Conservation (phyloP, 1,284 basidiomycete species). For the Ceratobasidium sp. region DNA sequence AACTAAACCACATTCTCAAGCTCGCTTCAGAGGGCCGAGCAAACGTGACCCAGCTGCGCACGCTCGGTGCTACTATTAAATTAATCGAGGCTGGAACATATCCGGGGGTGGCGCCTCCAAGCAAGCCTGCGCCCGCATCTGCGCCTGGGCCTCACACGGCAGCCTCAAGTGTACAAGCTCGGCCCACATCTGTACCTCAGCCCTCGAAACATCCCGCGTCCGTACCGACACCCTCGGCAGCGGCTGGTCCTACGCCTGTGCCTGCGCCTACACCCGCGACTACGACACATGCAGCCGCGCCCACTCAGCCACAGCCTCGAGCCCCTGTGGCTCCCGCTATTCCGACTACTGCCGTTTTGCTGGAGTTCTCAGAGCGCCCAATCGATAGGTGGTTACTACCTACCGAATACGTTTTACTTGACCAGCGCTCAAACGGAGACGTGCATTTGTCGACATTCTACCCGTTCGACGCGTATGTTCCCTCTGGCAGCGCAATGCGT, state of each 20-base stretch:
- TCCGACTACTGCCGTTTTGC: slow-evolving; percentile 28
- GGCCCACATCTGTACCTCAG: neutral
- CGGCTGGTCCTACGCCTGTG: neutral
- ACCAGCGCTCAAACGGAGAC: slow-evolving; percentile 23
- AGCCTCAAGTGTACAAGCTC: neutral
- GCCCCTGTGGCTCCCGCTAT: neutral
- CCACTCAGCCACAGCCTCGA: neutral
- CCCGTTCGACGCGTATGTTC: slow-evolving; percentile 35
- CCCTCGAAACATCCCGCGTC: neutral
- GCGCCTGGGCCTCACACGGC: slow-evolving; percentile 4
- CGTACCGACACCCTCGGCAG: neutral
- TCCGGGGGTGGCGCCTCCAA: neutral
- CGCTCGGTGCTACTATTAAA: slow-evolving; percentile 26
- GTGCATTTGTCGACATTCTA: slow-evolving; percentile 30
- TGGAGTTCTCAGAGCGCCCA: slow-evolving; percentile 32
- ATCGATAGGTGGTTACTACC: slow-evolving; percentile 34
- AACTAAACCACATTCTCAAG: slow-evolving; percentile 16
- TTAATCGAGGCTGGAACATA: slow-evolving; percentile 35
- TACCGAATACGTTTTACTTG: slow-evolving; percentile 29
- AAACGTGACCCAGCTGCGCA: slow-evolving; percentile 27
- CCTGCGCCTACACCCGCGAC: neutral
- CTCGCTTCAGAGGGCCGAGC: slow-evolving; percentile 28
- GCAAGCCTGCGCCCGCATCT: neutral
- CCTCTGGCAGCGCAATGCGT: slow-evolving; percentile 5
- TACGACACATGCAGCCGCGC: neutral